phyloP scores from a whole-genome alignment of 108 stramenopile genomes.

The Skeletonema potamos region DNA sequence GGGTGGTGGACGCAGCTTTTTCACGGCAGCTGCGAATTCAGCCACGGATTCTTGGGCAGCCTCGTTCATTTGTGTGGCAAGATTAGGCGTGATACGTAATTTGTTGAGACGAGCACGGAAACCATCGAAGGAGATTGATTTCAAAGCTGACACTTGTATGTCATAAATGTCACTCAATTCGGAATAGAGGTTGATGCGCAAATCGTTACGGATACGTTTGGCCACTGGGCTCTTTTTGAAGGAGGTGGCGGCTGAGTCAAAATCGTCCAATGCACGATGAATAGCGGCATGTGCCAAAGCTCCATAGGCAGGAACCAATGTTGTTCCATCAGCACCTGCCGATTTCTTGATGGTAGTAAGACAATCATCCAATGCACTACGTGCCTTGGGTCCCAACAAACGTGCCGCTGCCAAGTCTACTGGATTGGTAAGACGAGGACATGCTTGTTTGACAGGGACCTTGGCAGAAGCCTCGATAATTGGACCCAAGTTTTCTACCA shows the following conservation, averaged over 20 bases:
- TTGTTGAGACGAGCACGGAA: constrained; percentile 68
- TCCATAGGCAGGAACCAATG: constrained; percentile 74
- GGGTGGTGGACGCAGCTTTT: constrained; percentile 34
- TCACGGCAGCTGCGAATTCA: constrained; percentile 58
- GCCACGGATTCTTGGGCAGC: constrained; percentile 49
- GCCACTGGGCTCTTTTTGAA: constrained; percentile 53
- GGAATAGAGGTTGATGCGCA: constrained; percentile 55
- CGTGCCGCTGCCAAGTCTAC: constrained; percentile 75
- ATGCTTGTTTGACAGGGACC: constrained; percentile 40
- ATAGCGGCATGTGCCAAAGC: constrained; percentile 68
- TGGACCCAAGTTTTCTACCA: constrained; percentile 39
- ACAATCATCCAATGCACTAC: constrained; percentile 48
- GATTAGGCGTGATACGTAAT: constrained; percentile 67
- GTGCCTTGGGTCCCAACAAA: constrained; percentile 52
- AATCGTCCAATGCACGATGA: constrained; percentile 54
- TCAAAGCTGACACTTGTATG: constrained; percentile 56
- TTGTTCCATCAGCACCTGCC: constrained; percentile 29
- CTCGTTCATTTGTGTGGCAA: constrained; percentile 70
- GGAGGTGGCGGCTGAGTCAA: constrained; percentile 35
- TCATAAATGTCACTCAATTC: constrained; percentile 65
- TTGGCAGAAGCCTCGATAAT: constrained; percentile 46
- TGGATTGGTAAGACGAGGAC: constrained; percentile 36
- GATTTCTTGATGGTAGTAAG: constrained; percentile 25
- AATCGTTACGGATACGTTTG: constrained; percentile 57
- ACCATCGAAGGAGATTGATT: constrained; percentile 58